Conservation (phyloP, 148 eudicot species). For the Persicaria tinctoria region DNA sequence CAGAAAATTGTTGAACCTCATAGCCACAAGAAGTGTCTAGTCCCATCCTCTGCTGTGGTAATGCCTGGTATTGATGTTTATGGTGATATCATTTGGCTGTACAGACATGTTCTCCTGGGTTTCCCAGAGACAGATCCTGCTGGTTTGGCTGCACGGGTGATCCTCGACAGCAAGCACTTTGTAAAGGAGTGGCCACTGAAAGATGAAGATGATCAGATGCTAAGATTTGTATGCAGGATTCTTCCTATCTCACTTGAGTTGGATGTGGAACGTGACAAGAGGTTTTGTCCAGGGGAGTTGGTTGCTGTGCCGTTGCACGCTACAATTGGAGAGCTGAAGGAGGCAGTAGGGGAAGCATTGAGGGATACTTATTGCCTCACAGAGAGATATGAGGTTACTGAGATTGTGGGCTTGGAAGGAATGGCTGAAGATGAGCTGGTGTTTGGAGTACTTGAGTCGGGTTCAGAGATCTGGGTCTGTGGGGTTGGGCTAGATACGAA, state of each 20-base stretch:
- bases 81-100: conserved; percentile 39
- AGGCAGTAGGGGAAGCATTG: conserved; percentile 36
- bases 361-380: conserved; percentile 65
- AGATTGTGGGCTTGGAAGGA: conserved; percentile 32
- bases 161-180: conserved; percentile 61
- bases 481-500: conserved; percentile 41
- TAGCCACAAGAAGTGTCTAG: neutral
- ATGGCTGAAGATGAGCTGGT: conserved; percentile 41
- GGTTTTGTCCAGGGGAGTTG: conserved; percentile 34
- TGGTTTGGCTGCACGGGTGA: conserved; percentile 36
- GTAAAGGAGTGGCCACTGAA: conserved; percentile 69
- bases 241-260: conserved; percentile 29
- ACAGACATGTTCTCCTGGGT: conserved; percentile 29
- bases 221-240: conserved; percentile 51
- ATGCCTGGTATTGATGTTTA: conserved; percentile 33
- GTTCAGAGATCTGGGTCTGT: conserved; percentile 38
- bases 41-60: neutral
- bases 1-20: conserved; percentile 13
- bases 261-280: conserved; percentile 17
- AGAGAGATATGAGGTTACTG: conserved; percentile 32
- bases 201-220: conserved; percentile 45
- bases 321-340: conserved; percentile 53
- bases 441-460: conserved; percentile 61
- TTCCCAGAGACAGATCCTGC: conserved; percentile 27
- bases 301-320: conserved; percentile 52